A percentile compares a stretch with the other conserved stretches of the same genome.
These are phyloP conservation scores for Stemphylium vesicarium DNA, from an alignment of 2,329 filamentous ascomycete species.

Conservation along the genomic window DNA sequence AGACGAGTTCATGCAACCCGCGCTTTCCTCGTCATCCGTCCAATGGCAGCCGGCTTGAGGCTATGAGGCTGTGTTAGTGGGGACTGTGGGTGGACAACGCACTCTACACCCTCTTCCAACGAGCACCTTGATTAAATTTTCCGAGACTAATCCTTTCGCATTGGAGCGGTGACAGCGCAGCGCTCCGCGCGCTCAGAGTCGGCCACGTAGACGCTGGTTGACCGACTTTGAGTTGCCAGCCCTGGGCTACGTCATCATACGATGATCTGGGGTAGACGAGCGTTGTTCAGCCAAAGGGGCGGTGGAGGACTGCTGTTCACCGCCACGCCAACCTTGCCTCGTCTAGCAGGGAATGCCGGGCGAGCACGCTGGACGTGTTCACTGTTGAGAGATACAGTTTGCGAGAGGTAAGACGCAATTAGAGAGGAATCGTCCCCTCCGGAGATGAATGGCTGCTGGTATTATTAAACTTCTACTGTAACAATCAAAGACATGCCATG, in stretches of 20 bases:
- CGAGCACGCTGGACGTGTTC: slow-evolving; percentile 27
- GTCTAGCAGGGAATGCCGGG: slow-evolving; percentile 27
- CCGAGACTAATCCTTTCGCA: neutral
- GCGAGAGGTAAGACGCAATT: slow-evolving; percentile 8
- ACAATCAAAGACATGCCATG: slow-evolving; percentile 19
- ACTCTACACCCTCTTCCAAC: slow-evolving; percentile 25
- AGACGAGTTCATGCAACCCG: slow-evolving; percentile 32
- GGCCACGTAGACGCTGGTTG: slow-evolving; percentile 35
- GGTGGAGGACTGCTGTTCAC: slow-evolving; percentile 35
- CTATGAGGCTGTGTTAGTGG: slow-evolving; percentile 27
- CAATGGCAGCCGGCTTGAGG: slow-evolving; percentile 17
- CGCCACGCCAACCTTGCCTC: slow-evolving; percentile 24
- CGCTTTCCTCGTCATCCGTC: slow-evolving; percentile 9
- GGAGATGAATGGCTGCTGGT: slow-evolving; percentile 15
- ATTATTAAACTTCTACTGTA: neutral
- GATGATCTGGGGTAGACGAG: slow-evolving; percentile 23
- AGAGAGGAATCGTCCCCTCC: slow-evolving; percentile 19
- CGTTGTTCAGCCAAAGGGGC: slow-evolving; percentile 14
- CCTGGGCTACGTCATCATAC: slow-evolving; percentile 35
- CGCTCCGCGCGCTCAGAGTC: slow-evolving; percentile 20
- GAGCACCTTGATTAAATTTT: slow-evolving; percentile 6
- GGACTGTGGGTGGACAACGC: slow-evolving; percentile 22
- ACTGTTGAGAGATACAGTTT: slow-evolving; percentile 10
- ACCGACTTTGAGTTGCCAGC: slow-evolving; percentile 27
- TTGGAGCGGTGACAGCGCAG: slow-evolving; percentile 30